Percentiles rank a stretch among this genome's conserved stretches.
Evolutionary conservation across 176 grass and related monocot species (phyloP).

Genomic region (Themeda triandra): DNA sequence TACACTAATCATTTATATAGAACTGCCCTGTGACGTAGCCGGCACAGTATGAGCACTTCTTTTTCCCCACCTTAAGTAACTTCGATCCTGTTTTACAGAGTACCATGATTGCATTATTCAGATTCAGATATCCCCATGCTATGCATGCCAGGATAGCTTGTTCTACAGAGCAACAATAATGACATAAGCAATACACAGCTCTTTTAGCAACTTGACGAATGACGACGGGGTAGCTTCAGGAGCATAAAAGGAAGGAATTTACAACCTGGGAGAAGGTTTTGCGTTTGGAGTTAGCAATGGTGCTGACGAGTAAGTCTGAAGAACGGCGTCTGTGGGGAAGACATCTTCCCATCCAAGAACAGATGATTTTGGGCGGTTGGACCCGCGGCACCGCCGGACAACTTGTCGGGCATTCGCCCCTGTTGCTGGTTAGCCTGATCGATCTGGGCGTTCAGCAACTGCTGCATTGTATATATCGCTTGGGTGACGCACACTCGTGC

Average conservation of each 20-base stretch:
- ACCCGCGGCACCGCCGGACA: neutral
- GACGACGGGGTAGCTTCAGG: neutral
- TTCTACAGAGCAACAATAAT: neutral
- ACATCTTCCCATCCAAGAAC: neutral
- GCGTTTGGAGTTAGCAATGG: neutral
- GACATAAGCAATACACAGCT: neutral
- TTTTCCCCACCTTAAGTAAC: neutral
- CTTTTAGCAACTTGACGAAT: neutral
- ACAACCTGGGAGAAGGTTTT: slow-evolving; percentile 19
- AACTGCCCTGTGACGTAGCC: neutral
- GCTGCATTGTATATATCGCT: neutral
- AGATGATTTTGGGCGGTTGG: neutral
- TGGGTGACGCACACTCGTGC: too few species aligned
- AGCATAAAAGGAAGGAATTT: neutral
- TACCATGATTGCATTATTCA: too few species aligned
- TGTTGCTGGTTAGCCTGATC: neutral
- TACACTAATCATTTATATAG: neutral
- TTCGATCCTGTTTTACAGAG: neutral
- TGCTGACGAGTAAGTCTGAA: neutral
- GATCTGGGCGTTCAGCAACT: neutral
- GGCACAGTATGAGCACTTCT: neutral
- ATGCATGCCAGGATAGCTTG: neutral
- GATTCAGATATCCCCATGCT: neutral
- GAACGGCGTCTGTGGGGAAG: neutral
- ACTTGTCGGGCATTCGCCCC: neutral